Conservation (phyloP, 2,329 filamentous ascomycete genomes). For the Pseudocercospora crystallina region DNA sequence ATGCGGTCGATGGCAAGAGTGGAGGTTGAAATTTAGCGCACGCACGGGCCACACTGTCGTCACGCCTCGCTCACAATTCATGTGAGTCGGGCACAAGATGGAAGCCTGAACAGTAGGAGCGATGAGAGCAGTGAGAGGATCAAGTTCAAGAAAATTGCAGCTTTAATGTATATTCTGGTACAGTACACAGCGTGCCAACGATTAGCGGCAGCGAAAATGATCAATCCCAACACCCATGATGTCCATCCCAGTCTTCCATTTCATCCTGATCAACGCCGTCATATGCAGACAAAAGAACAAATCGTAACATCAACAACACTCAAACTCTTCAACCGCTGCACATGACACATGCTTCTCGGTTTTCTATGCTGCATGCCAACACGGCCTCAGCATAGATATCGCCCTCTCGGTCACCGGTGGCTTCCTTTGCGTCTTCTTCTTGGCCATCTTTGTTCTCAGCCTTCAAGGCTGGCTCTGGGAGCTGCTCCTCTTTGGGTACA, state of each 20-base stretch:
- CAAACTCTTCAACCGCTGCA: conserved; percentile 71
- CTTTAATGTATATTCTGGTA: conserved; percentile 21
- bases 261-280: conserved; percentile 14
- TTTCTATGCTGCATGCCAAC: conserved; percentile 93
- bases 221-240: conserved; percentile 11
- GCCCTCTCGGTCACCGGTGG: conserved; percentile 73
- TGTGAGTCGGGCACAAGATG: too few relatives aligned
- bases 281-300: conserved; percentile 15
- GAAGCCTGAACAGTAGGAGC: too few relatives aligned
- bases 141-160: too few relatives aligned
- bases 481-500: conserved; percentile 63
- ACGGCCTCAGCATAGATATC: conserved; percentile 96
- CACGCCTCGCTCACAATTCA: too few relatives aligned
- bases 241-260: conserved; percentile 13
- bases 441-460: conserved; percentile 53
- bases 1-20: too few relatives aligned
- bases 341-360: conserved; percentile 93
- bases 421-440: conserved; percentile 70
- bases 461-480: conserved; percentile 57
- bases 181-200: conserved; percentile 25
- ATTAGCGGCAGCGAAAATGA: conserved; percentile 25
- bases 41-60: too few relatives aligned
- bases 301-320: conserved; percentile 14
- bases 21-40: too few relatives aligned
- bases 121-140: too few relatives aligned